Percentiles rank a stretch among this genome's conserved stretches.
phyloP scores from a whole-genome alignment of 768 basidiomycete species.

The Leccinum barrowsii region DNA sequence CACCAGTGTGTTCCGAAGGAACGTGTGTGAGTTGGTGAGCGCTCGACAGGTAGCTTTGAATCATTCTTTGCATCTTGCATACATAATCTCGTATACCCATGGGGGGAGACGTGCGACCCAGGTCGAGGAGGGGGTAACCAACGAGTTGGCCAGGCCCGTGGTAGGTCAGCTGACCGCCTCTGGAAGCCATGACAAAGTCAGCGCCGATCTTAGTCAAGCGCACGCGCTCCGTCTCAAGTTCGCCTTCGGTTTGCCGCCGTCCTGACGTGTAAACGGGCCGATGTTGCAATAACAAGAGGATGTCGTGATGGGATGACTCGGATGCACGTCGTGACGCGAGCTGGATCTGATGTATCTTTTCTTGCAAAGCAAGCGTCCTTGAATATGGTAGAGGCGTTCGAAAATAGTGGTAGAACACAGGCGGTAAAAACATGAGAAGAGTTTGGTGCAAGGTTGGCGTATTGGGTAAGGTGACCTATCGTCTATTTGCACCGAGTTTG shows the following conservation, averaged over 20 bases:
- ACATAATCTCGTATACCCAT: slow-evolving; percentile 79
- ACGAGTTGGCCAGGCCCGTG: slow-evolving; percentile 98
- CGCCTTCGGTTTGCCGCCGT: slow-evolving; percentile 71
- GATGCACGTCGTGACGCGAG: slow-evolving; percentile 46
- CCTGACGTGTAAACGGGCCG: slow-evolving; percentile 93
- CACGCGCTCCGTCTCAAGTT: slow-evolving; percentile 53
- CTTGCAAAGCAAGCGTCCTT: slow-evolving; percentile 65
- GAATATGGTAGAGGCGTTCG: slow-evolving; percentile 73
- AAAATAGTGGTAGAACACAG: slow-evolving; percentile 79
- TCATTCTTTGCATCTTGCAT: slow-evolving; percentile 69
- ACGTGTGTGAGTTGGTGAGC: slow-evolving; percentile 54
- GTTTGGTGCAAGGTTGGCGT: background rate
- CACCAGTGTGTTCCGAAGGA: slow-evolving; percentile 82
- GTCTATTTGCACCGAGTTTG: background rate
- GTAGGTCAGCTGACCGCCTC: slow-evolving; percentile 94
- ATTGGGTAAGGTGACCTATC: background rate
- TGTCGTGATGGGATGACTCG: slow-evolving; percentile 43
- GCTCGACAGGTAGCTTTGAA: slow-evolving; percentile 60
- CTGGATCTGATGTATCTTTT: slow-evolving; percentile 66
- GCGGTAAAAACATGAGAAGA: slow-evolving; percentile 39
- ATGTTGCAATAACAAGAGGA: slow-evolving; percentile 83
- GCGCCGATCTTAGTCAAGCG: slow-evolving; percentile 79
- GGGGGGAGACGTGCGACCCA: slow-evolving; percentile 72
- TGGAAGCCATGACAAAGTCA: slow-evolving; percentile 74
- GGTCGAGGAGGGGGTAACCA: slow-evolving; percentile 91